A percentile compares a stretch with the other conserved stretches of the same genome.
Conservation (phyloP, 805 yeast genomes). For the Sungouiozyma intestinalis region DNA sequence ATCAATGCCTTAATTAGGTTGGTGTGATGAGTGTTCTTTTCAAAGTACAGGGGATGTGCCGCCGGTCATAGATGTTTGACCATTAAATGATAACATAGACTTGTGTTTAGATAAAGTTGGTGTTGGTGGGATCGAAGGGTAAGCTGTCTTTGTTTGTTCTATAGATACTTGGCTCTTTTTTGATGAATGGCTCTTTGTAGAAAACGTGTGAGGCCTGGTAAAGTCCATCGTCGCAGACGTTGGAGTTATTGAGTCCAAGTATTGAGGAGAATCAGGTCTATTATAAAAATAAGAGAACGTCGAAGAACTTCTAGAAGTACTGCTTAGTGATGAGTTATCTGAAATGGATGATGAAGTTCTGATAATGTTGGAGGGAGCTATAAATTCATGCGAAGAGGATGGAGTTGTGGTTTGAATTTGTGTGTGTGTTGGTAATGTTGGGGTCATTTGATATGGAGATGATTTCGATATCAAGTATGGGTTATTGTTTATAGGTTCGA, state of each 20-base stretch:
- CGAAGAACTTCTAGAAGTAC: slow-evolving; percentile 7
- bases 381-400: neutral
- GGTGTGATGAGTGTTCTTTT: too few relatives aligned
- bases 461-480: neutral
- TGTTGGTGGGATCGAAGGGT: slow-evolving; percentile 4
- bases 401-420: neutral
- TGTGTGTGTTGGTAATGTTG: neutral
- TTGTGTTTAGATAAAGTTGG: slow-evolving; percentile 3
- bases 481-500: neutral
- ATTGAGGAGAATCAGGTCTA: slow-evolving; percentile 5
- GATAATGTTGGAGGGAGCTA: neutral
- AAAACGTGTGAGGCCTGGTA: neutral
- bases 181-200: neutral
- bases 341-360: slow-evolving; percentile 4
- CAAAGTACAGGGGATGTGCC: neutral
- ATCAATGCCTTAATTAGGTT: too few relatives aligned
- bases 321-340: slow-evolving; percentile 1
- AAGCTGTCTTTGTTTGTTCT: neutral
- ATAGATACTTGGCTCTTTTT: neutral
- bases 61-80: too few relatives aligned
- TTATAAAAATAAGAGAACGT: slow-evolving; percentile 4
- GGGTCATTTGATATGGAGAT: too few relatives aligned
- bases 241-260: slow-evolving; percentile 6
- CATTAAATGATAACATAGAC: slow-evolving; percentile 1
- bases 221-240: slow-evolving; percentile 2